Evolutionary conservation across 176 grass and related monocot genomes (phyloP), one percentile per base, ranked within the genome.

Genomic region (Oropetium thomaeum): DNA sequence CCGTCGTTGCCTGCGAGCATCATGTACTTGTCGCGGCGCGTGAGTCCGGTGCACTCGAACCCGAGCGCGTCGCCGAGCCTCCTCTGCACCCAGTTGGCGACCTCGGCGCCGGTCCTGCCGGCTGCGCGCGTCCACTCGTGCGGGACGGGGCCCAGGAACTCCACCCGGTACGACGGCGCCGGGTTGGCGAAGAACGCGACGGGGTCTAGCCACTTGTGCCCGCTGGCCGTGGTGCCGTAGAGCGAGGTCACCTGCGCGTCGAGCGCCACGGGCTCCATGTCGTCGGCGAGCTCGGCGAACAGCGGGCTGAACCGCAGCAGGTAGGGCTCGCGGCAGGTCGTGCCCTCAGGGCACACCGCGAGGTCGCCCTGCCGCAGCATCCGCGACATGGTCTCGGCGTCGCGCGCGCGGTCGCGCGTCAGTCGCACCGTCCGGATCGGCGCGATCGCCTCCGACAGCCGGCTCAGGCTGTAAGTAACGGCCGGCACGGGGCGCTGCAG

Each of bases 241-340:
- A 98, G 81, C 74, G 49, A 9, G 0, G 81, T 83, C 47, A 87
- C 79, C 74, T 83, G 76, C 6, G 87, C 81, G 58, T 98, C 91
- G 51, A 98, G 40, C 61, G 96, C 96, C 69, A 92, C 96, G 14
- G 96, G 96, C 75, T 75, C 82, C 66, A 98, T 87, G 71, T 92
- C 87, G 83, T 98, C 79, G 0, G 96, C 77, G 23, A 98, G 76
- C 87, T 98, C 96, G 14, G 96, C 89, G 85, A 98, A 98, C 47
- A 98, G 89, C 22, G 96, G 76, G 58, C 87, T 92, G 80, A 98
- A 98, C 27, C 96, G 78, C 16, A 98, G 67, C 27, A 98, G 82
- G 67, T 94, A 98, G 0, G 96, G 96, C 64, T 98, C 96, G 16
- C 91, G 96, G 74, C 91, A 98, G 3, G 96, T 94, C 4, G 96